A percentile compares a stretch with the other conserved stretches of the same genome.
Evolutionary conservation across 2,329 filamentous ascomycete genomes (phyloP).

Genomic region (Exophiala alcalophila): DNA sequence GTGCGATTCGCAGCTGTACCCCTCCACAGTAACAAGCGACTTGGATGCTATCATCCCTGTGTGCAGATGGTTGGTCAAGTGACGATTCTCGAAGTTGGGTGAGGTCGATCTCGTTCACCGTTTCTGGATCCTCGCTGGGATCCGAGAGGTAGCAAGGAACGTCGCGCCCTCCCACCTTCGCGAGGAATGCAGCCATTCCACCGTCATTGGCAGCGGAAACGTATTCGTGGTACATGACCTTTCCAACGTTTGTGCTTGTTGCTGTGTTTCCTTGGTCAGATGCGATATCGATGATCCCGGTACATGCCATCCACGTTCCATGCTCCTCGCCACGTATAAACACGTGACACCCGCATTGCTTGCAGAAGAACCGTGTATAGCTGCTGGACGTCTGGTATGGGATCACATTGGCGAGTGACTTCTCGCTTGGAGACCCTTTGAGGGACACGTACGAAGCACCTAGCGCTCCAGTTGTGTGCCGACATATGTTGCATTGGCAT

Average conservation of each 20-base stretch:
- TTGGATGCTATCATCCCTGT: conserved; percentile 8
- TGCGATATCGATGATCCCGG: conserved; percentile 18
- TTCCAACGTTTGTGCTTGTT: conserved; percentile 9
- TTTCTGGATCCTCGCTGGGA: conserved; percentile 1
- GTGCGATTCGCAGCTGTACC: conserved; percentile 57
- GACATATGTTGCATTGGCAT: conserved; percentile 54
- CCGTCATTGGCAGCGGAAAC: conserved; percentile 24
- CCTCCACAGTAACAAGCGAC: conserved; percentile 40
- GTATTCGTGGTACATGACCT: conserved; percentile 16
- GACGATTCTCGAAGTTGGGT: conserved; percentile 2
- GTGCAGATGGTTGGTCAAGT: not conserved
- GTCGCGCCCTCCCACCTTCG: conserved; percentile 6
- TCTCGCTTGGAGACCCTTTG: conserved; percentile 23
- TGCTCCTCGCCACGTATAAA: conserved; percentile 11
- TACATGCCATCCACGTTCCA: conserved; percentile 18
- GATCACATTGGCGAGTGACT: conserved; percentile 33
- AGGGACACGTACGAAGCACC: conserved; percentile 34
- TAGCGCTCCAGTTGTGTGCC: conserved; percentile 45
- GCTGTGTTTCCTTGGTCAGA: not conserved
- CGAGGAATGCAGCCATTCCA: conserved; percentile 21
- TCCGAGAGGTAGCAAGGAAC: conserved; percentile 15
- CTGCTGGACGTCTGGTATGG: conserved; percentile 38
- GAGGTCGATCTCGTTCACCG: conserved; percentile 8
- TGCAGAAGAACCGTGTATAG: conserved; percentile 36
- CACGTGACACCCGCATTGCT: conserved; percentile 37